phyloP scores from a whole-genome alignment of 441 rosid species.

The Populus hybrid region DNA sequence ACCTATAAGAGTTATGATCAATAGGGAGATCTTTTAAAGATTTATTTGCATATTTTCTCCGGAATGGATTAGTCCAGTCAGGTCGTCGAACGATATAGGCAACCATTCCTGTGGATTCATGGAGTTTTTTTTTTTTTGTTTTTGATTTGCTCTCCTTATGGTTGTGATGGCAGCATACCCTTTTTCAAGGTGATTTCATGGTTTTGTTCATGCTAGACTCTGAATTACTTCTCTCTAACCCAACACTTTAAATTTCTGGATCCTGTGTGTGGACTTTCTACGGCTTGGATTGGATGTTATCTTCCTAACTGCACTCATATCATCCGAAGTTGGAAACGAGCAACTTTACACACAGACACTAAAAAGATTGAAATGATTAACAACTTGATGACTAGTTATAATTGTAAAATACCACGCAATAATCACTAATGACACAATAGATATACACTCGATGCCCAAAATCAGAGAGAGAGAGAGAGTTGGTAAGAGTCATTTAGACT shows the following conservation, averaged over 20 bases:
- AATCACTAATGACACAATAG: conserved; percentile 13
- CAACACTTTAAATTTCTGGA: too few relatives aligned
- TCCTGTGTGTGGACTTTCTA: too few relatives aligned
- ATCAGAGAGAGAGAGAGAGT: neutral
- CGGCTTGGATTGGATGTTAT: too few relatives aligned
- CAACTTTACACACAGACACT: neutral
- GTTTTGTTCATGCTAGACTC: too few relatives aligned
- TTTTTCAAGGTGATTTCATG: neutral
- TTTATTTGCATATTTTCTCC: too few relatives aligned
- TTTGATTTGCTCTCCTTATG: neutral
- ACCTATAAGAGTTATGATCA: neutral
- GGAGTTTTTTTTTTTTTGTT: too few relatives aligned
- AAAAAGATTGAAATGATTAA: neutral
- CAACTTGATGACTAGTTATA: neutral
- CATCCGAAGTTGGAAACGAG: too few relatives aligned
- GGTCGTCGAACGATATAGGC: neutral
- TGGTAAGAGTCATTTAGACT: neutral
- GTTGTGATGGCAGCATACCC: too few relatives aligned
- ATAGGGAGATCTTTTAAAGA: too few relatives aligned
- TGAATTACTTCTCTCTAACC: too few relatives aligned
- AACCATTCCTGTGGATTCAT: neutral
- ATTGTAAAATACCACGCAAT: neutral
- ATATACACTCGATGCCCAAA: conserved; percentile 3
- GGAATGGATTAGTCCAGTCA: too few relatives aligned
- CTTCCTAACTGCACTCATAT: too few relatives aligned